Evolutionary conservation across 1,284 basidiomycete genomes (phyloP).

Genomic region (Ustilago crameri): DNA sequence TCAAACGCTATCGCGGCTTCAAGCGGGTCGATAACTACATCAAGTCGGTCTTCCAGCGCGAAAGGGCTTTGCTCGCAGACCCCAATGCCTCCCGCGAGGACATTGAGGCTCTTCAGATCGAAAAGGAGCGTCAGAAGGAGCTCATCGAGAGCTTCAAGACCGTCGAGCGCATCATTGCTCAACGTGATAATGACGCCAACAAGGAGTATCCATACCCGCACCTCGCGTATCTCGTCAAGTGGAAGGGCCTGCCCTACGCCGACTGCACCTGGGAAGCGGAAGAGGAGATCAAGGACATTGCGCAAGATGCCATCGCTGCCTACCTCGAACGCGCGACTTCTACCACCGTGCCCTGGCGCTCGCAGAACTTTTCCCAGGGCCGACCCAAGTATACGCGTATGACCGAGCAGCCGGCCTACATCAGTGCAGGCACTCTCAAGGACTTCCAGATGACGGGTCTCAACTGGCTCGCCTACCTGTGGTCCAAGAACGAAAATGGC

Average conservation of each 20-base stretch:
- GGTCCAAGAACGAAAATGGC: constrained; percentile 94
- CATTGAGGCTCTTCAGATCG: constrained; percentile 80
- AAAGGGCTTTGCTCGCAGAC: constrained; percentile 77
- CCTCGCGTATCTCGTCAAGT: constrained; percentile 96
- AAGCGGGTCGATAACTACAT: constrained; percentile 99
- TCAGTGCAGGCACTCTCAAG: constrained; percentile 82
- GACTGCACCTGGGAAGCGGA: constrained; percentile 92
- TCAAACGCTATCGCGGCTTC: constrained; percentile 85
- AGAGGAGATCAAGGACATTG: constrained; percentile 77
- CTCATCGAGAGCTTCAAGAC: constrained; percentile 89
- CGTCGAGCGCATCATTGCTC: constrained; percentile 89
- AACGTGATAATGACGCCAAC: constrained; percentile 76
- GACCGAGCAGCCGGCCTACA: constrained; percentile 88
- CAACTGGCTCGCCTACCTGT: constrained; percentile 97
- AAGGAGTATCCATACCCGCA: constrained; percentile 73
- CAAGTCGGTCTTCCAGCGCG: constrained; percentile 78
- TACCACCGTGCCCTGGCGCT: constrained; percentile 87
- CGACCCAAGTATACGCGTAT: constrained; percentile 89
- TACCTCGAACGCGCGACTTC: constrained; percentile 83
- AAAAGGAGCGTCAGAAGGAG: constrained; percentile 88
- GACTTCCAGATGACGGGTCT: constrained; percentile 98
- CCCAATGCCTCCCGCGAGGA: constrained; percentile 86
- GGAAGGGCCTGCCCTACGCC: constrained; percentile 92
- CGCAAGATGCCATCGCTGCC: constrained; percentile 78
- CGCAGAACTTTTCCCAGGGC: constrained; percentile 76